Percentiles rank a stretch among this genome's conserved stretches.
phyloP scores from a whole-genome alignment of 441 rosid species.

The Adansonia gregorii region DNA sequence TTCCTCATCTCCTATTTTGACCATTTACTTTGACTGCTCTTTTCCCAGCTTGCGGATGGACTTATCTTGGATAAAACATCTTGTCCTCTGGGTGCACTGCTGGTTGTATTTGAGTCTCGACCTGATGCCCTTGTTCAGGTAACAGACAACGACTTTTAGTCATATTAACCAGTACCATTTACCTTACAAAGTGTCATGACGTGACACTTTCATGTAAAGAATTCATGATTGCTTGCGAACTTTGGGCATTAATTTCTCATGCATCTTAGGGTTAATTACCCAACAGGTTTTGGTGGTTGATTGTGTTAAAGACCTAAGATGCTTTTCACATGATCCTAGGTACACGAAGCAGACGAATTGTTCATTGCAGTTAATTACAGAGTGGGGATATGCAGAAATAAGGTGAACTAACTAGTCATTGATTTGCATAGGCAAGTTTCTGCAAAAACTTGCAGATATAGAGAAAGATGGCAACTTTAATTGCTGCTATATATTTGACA shows the following conservation, averaged over 20 bases:
- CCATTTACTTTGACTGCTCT: slow-evolving; percentile 14
- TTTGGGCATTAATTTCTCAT: background rate
- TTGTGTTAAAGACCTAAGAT: background rate
- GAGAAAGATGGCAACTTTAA: background rate
- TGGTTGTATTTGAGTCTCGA: slow-evolving; percentile 52
- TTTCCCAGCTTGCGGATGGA: slow-evolving; percentile 50
- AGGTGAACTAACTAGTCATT: background rate
- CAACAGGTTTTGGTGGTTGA: background rate
- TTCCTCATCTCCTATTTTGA: slow-evolving; percentile 6
- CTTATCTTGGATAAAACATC: slow-evolving; percentile 55
- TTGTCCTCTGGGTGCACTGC: slow-evolving; percentile 49
- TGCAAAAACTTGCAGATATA: background rate
- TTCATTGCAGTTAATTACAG: background rate
- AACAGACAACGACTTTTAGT: background rate
- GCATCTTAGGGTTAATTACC: background rate
- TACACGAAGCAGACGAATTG: background rate
- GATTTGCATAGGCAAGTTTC: background rate
- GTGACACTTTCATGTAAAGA: background rate
- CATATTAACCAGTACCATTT: background rate
- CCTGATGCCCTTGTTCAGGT: slow-evolving; percentile 60
- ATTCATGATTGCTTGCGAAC: slow-evolving; percentile 1
- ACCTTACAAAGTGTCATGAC: background rate
- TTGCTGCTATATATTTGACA: background rate
- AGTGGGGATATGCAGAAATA: background rate
- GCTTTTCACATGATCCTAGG: background rate